Evolutionary conservation across 495 filamentous ascomycete species (phyloP), one percentile per base, ranked within the genome.

Genomic region (Wilcoxina mikolae): DNA sequence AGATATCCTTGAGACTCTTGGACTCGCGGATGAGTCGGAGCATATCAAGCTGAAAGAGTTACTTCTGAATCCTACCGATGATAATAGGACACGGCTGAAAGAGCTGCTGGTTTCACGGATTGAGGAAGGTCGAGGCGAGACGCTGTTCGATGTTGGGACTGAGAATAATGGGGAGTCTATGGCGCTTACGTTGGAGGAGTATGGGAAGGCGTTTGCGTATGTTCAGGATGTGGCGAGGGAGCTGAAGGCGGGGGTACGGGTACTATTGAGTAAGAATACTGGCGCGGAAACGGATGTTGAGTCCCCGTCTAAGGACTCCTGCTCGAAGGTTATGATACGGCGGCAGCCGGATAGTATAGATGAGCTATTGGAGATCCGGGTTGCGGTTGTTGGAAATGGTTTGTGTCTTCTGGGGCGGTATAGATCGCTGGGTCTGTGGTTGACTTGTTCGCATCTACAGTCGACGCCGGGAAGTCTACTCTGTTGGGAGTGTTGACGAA

Each of bases 401-500:
- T 67, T 56, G 70, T 56, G 42, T 31, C 15, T 15, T 24, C 25
- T 18, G 35, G n/a, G 0, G 22, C 48, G 17, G 17, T 33, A 26
- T 48, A 17, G 20, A 2, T 17, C 11, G 24, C 15, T 11, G 11
- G 24, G 31, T 18, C 25, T 22, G 53, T 44, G 38, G 42, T 22
- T 49, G 27, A 44, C 22, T n/a, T n/a, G 46, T 56, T 60, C 33
- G 38, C n/a, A n/a, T n/a, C n/a, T 43, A 11, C 53, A 81, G 87
- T 96, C 51, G 91, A 98, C 65, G 91, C 91, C 12, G 91, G 91
- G 0, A 98, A 98, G 68, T 90, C 84, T 66, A 96, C 93, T 53
- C 88, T 95, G 83, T 75, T 98, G 0, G 91, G 91, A 43, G 91
- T 98, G 2, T 73, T 98, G 22, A 94, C 96, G 4, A 96, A 98